These are phyloP conservation scores for Botrytis galanthina DNA, from an alignment of 2,329 filamentous ascomycete genomes.

Conservation along the genomic window DNA sequence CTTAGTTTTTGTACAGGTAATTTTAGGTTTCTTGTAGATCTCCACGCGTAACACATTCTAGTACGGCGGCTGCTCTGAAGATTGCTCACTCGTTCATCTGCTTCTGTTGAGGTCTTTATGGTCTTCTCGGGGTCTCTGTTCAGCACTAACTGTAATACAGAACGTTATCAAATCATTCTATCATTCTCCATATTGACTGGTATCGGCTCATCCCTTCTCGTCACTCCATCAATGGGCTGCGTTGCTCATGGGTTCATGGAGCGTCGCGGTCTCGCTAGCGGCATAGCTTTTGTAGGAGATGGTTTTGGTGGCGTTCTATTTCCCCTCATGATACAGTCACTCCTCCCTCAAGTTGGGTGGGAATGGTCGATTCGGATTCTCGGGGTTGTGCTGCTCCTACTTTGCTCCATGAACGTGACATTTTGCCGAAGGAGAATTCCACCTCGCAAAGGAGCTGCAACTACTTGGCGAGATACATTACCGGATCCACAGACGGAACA, in stretches of 20 bases:
- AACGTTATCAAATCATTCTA: constrained; percentile 67
- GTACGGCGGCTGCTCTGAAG: background rate
- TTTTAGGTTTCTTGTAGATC: background rate
- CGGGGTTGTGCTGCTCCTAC: constrained; percentile 30
- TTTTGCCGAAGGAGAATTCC: constrained; percentile 55
- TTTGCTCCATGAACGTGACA: constrained; percentile 29
- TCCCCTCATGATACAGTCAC: constrained; percentile 44
- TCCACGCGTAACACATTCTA: background rate
- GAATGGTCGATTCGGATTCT: constrained; percentile 33
- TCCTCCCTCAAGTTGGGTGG: constrained; percentile 34
- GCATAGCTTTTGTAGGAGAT: constrained; percentile 76
- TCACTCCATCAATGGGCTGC: constrained; percentile 70
- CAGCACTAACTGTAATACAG: constrained; percentile 17
- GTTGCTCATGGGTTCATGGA: constrained; percentile 79
- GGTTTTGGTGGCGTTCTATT: constrained; percentile 70
- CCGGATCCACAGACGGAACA: constrained; percentile 55
- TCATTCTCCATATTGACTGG: constrained; percentile 75
- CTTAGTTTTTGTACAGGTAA: constrained; percentile 23
- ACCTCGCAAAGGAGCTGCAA: background rate
- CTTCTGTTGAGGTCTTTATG: background rate
- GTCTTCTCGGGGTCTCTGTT: background rate
- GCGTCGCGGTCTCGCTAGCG: constrained; percentile 77
- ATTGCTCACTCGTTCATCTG: background rate
- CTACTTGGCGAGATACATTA: constrained; percentile 49
- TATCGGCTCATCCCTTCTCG: constrained; percentile 72